Conservation (phyloP, 2,329 filamentous ascomycete genomes). For the Apiospora kogelbergensis region DNA sequence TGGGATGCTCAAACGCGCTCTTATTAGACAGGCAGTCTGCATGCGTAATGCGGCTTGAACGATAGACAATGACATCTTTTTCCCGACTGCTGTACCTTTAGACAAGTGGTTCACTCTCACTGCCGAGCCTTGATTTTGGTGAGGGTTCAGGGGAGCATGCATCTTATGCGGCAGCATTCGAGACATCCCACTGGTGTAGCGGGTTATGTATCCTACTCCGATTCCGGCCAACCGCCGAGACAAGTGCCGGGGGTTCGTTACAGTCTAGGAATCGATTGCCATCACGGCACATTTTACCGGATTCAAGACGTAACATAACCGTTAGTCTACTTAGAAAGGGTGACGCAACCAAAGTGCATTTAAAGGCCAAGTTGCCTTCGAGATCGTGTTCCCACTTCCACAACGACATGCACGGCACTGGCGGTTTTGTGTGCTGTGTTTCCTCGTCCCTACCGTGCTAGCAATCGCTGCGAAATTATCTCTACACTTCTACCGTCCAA, state of each 20-base stretch:
- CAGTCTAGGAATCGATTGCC: background rate
- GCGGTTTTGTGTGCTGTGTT: background rate
- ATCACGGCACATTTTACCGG: background rate
- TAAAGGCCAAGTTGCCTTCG: background rate
- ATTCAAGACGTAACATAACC: background rate
- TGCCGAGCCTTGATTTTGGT: background rate
- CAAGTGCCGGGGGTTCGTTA: background rate
- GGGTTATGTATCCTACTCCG: background rate
- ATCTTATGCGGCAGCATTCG: background rate
- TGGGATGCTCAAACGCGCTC: background rate
- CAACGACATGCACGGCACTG: background rate
- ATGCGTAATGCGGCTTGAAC: background rate
- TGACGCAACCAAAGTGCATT: no score
- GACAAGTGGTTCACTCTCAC: background rate
- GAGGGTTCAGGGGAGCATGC: background rate
- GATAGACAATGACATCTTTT: background rate
- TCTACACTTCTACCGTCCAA: background rate
- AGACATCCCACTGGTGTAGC: background rate
- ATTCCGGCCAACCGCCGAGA: background rate
- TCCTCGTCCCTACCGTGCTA: background rate
- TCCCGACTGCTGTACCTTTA: background rate
- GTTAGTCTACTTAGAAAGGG: no score
- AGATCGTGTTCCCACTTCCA: background rate
- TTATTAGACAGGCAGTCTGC: constrained; percentile 4
- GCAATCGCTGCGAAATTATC: background rate